These are phyloP conservation scores for Pleodorina starrii DNA, from an alignment of 139 green algal species.

Conservation along the genomic window DNA sequence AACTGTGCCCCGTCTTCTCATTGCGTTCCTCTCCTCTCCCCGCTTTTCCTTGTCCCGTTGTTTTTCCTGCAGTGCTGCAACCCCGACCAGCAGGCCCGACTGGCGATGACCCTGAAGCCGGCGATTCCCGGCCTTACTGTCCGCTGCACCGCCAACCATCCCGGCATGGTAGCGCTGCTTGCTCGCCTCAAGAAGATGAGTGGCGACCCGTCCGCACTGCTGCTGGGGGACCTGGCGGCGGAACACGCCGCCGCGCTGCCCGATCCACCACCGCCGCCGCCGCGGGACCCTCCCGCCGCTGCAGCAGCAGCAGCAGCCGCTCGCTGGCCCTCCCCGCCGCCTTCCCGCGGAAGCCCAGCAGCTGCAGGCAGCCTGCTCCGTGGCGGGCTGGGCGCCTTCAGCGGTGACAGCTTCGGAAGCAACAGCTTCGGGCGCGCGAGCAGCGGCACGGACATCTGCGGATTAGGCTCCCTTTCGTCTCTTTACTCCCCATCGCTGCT, in stretches of 20 bases:
- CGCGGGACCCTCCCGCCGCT: no score
- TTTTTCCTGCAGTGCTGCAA: slow-evolving; percentile 31
- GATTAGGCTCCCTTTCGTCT: not conserved
- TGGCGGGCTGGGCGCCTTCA: not conserved
- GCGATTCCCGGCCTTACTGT: slow-evolving; percentile 24
- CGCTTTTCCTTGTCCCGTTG: no score
- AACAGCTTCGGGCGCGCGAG: not conserved
- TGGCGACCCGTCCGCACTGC: slow-evolving; percentile 2
- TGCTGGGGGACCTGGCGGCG: not conserved
- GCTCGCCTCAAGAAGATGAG: slow-evolving; percentile 30
- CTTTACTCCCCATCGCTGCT: no score
- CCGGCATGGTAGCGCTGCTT: slow-evolving; percentile 45
- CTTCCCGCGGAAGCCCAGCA: not conserved
- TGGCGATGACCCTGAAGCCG: slow-evolving; percentile 13
- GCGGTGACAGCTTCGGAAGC: not conserved
- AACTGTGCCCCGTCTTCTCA: no score
- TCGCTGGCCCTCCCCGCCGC: not conserved
- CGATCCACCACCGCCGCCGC: not conserved
- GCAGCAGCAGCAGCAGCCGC: not conserved
- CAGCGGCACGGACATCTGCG: not conserved
- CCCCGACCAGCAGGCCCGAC: slow-evolving; percentile 9
- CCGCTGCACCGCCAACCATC: slow-evolving; percentile 30
- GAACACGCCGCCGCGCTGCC: not conserved
- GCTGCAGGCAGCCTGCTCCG: not conserved
- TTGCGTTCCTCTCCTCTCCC: no score